Evolutionary conservation across 2,329 filamentous ascomycete genomes (phyloP).

Genomic region (Penicillium sp.): DNA sequence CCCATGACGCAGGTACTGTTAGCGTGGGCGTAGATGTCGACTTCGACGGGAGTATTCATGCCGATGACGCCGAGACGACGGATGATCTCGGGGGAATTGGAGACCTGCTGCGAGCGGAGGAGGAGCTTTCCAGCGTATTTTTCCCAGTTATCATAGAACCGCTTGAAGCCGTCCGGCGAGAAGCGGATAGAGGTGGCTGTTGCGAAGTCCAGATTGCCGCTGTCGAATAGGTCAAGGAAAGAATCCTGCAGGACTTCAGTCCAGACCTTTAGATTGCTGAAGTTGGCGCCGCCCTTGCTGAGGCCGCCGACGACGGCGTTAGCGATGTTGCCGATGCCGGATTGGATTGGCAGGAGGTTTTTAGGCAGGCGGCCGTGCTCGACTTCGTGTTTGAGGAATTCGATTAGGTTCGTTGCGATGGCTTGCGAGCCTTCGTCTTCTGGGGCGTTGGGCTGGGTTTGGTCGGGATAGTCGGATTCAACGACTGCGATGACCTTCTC

Average conservation of each 20-base stretch:
- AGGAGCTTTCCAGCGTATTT: constrained; percentile 79
- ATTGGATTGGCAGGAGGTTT: constrained; percentile 80
- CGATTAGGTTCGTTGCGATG: constrained; percentile 80
- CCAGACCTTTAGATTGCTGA: constrained; percentile 88
- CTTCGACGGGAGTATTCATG: constrained; percentile 94
- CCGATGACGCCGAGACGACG: constrained; percentile 83
- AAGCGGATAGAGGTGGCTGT: constrained; percentile 90
- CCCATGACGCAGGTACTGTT: constrained; percentile 92
- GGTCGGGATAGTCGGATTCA: constrained; percentile 82
- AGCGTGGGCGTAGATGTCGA: constrained; percentile 92
- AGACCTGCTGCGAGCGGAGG: constrained; percentile 83
- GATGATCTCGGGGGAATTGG: constrained; percentile 90
- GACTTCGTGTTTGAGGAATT: constrained; percentile 86
- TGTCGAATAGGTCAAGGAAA: constrained; percentile 91
- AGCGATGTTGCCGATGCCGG: constrained; percentile 89
- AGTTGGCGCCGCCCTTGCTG: constrained; percentile 72
- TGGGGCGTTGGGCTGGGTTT: constrained; percentile 73
- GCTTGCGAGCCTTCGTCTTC: constrained; percentile 73
- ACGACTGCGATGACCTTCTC: constrained; percentile 84
- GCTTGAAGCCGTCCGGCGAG: constrained; percentile 86
- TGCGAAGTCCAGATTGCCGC: constrained; percentile 83
- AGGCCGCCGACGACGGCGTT: constrained; percentile 89
- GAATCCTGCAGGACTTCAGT: constrained; percentile 92
- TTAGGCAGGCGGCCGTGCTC: constrained; percentile 73
- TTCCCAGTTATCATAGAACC: constrained; percentile 88